Percentiles rank a stretch among this genome's conserved stretches.
phyloP scores from a whole-genome alignment of 805 yeast genomes.

The Yamadazyma kitorensis region DNA sequence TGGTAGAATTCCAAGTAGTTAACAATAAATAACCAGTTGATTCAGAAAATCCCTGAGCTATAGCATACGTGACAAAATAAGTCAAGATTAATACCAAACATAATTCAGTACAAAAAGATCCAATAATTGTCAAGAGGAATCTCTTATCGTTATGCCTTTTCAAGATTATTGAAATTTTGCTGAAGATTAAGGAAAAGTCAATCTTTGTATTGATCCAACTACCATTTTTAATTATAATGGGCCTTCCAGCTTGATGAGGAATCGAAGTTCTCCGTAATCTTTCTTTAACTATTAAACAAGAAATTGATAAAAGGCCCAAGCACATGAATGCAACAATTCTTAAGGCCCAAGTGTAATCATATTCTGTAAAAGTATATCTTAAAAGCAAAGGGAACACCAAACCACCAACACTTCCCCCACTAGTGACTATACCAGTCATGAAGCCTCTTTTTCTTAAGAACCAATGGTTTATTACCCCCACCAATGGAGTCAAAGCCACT shows the following conservation, averaged over 20 bases:
- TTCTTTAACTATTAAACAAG: conserved; percentile 26
- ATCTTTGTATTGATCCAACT: too few species aligned
- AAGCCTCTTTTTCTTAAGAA: conserved; percentile 56
- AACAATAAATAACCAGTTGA: conserved; percentile 42
- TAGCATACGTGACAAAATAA: conserved; percentile 57
- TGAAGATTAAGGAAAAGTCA: neutral
- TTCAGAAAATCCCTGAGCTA: conserved; percentile 45
- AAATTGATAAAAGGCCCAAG: conserved; percentile 22
- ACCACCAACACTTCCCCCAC: conserved; percentile 72
- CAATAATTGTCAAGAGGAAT: conserved; percentile 25
- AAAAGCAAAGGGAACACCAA: conserved; percentile 56
- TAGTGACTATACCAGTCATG: conserved; percentile 57
- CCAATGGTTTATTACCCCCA: conserved; percentile 67
- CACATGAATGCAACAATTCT: conserved; percentile 41
- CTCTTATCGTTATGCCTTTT: conserved; percentile 14
- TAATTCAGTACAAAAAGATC: conserved; percentile 46
- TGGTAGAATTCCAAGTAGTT: conserved; percentile 44
- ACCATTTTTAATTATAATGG: neutral
- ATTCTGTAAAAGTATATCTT: conserved; percentile 38
- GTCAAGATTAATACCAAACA: conserved; percentile 51
- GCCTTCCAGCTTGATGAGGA: neutral
- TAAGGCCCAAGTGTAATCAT: conserved; percentile 61
- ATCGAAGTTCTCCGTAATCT: conserved; percentile 16
- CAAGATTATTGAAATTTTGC: conserved; percentile 1
- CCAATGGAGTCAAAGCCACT: conserved; percentile 55